Base-by-base conservation (phyloP, 805 yeast species). In the Metschnikowia colocasiae region DNA sequence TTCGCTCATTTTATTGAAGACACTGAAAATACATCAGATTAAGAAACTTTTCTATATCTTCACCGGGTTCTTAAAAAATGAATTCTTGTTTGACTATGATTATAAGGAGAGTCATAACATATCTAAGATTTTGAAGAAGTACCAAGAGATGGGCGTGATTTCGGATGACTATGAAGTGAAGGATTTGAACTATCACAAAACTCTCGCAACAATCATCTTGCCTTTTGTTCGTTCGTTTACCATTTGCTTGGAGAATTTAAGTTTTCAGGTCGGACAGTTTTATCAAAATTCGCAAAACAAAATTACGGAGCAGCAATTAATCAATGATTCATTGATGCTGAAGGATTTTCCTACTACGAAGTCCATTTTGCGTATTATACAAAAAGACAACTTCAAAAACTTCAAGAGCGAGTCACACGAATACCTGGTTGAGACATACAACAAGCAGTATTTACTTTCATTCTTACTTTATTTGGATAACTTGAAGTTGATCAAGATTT, bases 61-160 rank as follows among this genome's bases (percentile, higher is more conserved):
- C 40, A 68, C 73, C 0, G 69, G 71, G 3, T 62, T 71, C 45
- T 55, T 72, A 46, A 71, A 70, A 51, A 65, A 64, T 47, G 76
- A 72, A 56, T 72, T 72, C 49, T 62, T 72, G 46, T 71, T 72
- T 50, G 76, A 71, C 50, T 65, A 71, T 54, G 63, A 70, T 53
- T 62, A 62, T 40, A 65, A 69, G 47, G 49, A 54, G 27, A 52
- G 62, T 31, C 66, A 64, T 45, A 61, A 60, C 13, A 57, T 67
- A 35, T 53, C 63, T 2, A 51, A 49, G 41, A 62, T 72, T 9
- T 60, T 71, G 46, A 45, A 59, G 41, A 41, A 30, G 8, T 50
- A 46, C 20, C 53, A 47, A 31, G 49, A 49, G 4, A 27, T 45
- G 13, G 57, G 51, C 3, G 62, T 59, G 16, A 54, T 53, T 8